phyloP scores from a whole-genome alignment of 495 filamentous ascomycete species.

The Hapsidospora chrysogenum region DNA sequence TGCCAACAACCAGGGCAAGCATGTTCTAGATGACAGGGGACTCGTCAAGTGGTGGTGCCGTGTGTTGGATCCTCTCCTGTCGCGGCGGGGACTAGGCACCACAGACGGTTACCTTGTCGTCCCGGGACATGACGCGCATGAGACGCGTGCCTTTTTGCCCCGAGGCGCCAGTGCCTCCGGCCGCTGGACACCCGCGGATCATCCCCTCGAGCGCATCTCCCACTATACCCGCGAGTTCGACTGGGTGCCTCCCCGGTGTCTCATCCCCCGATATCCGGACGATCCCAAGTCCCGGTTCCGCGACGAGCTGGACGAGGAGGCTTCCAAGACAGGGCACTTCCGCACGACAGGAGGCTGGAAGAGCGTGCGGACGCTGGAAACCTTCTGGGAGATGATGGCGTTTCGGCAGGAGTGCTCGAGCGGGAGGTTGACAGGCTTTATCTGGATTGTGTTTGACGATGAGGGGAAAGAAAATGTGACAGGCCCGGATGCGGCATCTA shows the following conservation, averaged over 20 bases:
- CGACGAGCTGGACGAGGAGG: slow-evolving; percentile 65
- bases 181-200: slow-evolving; percentile 36
- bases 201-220: slow-evolving; percentile 42
- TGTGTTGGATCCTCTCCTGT: slow-evolving; percentile 47
- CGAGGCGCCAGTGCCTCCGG: slow-evolving; percentile 22
- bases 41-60: slow-evolving; percentile 93
- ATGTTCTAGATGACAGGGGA: slow-evolving; percentile 81
- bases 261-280: slow-evolving; percentile 86
- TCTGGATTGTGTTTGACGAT: slow-evolving; percentile 75
- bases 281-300: slow-evolving; percentile 91
- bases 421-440: slow-evolving; percentile 77
- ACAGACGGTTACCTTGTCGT: slow-evolving; percentile 67
- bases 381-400: slow-evolving; percentile 99
- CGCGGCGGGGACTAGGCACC: slow-evolving; percentile 20
- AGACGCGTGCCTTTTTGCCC: slow-evolving; percentile 46
- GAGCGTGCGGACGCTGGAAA: slow-evolving; percentile 62
- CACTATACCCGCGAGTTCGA: slow-evolving; percentile 43
- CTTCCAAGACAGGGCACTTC: slow-evolving; percentile 22
- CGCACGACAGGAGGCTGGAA: slow-evolving; percentile 53
- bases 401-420: slow-evolving; percentile 91
- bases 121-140: slow-evolving; percentile 64
- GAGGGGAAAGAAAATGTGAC: neutral
- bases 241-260: slow-evolving; percentile 56
- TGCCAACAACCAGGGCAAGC: slow-evolving; percentile 68
- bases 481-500: neutral